phyloP scores from a whole-genome alignment of 495 filamentous ascomycete species.

The Podospora didyma region DNA sequence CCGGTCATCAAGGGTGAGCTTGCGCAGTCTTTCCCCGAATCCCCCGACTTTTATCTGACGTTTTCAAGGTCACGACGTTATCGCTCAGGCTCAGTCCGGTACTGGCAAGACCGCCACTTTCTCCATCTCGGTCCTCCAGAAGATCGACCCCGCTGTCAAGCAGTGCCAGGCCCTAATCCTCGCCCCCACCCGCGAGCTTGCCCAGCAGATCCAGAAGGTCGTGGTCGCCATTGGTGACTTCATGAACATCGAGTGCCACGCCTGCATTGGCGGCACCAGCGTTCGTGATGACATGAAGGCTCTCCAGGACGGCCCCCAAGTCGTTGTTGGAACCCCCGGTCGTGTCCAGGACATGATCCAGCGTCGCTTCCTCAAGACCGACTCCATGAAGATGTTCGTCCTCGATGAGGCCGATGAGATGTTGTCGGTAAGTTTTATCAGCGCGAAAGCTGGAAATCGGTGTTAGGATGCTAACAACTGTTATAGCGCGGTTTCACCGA shows the following conservation, averaged over 20 bases:
- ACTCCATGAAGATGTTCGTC: slow-evolving; percentile 98
- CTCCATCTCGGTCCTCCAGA: slow-evolving; percentile 94
- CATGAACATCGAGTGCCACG: slow-evolving; percentile 99
- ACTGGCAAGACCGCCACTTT: slow-evolving; percentile 99
- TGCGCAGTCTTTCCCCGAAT: neutral
- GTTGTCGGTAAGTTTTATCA: slow-evolving; percentile 64
- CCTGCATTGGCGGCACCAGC: slow-evolving; percentile 97
- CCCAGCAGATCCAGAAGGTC: slow-evolving; percentile 96
- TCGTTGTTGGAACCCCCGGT: slow-evolving; percentile 93
- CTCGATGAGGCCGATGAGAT: slow-evolving; percentile 95
- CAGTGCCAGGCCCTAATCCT: slow-evolving; percentile 93
- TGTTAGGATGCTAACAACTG: neutral
- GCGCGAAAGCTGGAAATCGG: neutral
- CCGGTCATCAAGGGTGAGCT: slow-evolving; percentile 97
- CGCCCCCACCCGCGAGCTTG: slow-evolving; percentile 96
- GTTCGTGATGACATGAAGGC: slow-evolving; percentile 96
- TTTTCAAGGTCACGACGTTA: slow-evolving; percentile 83
- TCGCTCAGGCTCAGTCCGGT: slow-evolving; percentile 97
- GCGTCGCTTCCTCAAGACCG: slow-evolving; percentile 86
- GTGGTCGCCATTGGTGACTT: slow-evolving; percentile 97
- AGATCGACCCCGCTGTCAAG: slow-evolving; percentile 79
- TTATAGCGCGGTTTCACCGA: slow-evolving; percentile 86
- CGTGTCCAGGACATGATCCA: slow-evolving; percentile 99
- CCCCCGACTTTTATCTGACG: slow-evolving; percentile 25
- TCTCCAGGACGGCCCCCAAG: slow-evolving; percentile 93